phyloP scores from a whole-genome alignment of 305 asterid species.

The Solanum chacoense region DNA sequence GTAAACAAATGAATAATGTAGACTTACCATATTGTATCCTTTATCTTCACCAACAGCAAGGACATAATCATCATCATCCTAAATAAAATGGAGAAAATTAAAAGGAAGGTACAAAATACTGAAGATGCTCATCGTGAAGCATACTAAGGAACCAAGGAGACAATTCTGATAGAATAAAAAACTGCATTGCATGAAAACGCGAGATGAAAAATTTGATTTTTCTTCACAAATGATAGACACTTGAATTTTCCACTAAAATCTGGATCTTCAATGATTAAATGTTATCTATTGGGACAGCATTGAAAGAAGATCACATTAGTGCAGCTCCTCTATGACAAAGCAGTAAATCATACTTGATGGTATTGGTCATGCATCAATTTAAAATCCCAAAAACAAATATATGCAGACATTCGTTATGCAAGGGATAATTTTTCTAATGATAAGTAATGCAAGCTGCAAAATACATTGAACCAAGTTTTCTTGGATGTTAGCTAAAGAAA shows the following conservation, averaged over 20 bases:
- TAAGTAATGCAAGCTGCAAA: background rate
- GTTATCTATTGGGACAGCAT: background rate
- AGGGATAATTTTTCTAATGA: background rate
- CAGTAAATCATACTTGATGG: background rate
- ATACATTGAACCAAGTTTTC: background rate
- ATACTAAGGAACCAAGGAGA: background rate
- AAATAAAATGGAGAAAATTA: background rate
- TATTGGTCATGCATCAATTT: background rate
- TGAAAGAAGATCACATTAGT: background rate
- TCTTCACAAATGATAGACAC: background rate
- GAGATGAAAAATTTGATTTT: background rate
- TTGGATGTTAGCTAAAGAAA: conserved; percentile 1
- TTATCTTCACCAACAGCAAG: conserved; percentile 6
- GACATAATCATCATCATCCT: conserved; percentile 12
- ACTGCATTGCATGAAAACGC: background rate
- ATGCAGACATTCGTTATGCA: background rate
- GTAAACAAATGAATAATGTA: background rate
- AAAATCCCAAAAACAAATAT: background rate
- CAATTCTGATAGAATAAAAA: background rate
- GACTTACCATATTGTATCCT: conserved; percentile 1
- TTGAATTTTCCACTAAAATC: background rate
- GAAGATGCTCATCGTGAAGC: background rate
- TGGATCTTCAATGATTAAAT: background rate
- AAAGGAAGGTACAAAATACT: background rate
- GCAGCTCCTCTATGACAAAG: background rate